Conservation (phyloP, 129 eudicot genomes). For the Silybum marianum region DNA sequence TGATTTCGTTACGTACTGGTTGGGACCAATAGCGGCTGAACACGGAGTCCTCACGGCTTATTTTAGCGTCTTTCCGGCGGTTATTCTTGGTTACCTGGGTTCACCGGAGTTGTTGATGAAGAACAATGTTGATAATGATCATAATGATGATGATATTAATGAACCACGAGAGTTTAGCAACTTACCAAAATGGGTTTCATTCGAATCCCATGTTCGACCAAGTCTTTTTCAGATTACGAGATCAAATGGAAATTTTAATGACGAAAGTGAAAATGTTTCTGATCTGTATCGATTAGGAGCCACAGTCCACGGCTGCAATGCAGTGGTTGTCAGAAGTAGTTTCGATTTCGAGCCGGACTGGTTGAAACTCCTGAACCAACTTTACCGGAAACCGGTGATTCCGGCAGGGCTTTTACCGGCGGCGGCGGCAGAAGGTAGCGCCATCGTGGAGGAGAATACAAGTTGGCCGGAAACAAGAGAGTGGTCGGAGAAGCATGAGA, state of each 20-base stretch:
- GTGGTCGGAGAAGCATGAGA: slow-evolving; percentile 25
- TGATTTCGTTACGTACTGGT: slow-evolving; percentile 41
- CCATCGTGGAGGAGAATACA: neutral
- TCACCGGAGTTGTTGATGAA: neutral
- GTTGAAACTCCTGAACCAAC: slow-evolving; percentile 2
- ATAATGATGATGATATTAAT: no score
- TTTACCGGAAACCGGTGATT: slow-evolving; percentile 20
- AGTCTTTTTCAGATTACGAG: neutral
- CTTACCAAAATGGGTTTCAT: neutral
- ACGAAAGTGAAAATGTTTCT: no score
- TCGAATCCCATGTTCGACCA: neutral
- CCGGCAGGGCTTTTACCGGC: slow-evolving; percentile 29
- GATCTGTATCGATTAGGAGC: slow-evolving; percentile 2
- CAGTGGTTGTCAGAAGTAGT: slow-evolving; percentile 10
- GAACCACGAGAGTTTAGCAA: neutral
- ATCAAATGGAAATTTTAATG: no score
- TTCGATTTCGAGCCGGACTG: slow-evolving; percentile 33
- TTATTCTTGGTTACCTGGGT: neutral
- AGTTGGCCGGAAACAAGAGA: slow-evolving; percentile 7
- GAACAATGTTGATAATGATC: neutral
- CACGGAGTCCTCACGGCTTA: slow-evolving; percentile 23
- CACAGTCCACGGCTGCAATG: slow-evolving; percentile 7
- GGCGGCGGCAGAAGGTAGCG: neutral
- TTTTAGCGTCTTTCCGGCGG: slow-evolving; percentile 14
- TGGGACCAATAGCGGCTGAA: slow-evolving; percentile 24